Evolutionary conservation across 2,329 filamentous ascomycete genomes (phyloP).

Genomic region (Phialophora macrospora): DNA sequence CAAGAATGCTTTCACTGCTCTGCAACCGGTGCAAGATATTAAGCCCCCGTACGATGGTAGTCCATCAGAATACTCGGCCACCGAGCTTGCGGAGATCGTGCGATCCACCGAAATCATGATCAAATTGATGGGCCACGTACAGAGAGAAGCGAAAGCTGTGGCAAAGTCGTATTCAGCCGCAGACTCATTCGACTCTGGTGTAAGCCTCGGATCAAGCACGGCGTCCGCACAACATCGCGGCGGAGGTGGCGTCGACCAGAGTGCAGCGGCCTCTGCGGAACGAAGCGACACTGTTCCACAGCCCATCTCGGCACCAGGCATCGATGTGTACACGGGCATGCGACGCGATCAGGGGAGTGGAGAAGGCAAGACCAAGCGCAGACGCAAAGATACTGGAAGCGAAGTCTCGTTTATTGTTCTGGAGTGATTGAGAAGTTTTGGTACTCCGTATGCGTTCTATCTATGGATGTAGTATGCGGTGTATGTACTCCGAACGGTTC

Average conservation of each 20-base stretch:
- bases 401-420: constrained; percentile 7
- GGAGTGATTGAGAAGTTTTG: not conserved
- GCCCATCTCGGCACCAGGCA: not conserved
- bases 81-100: constrained; percentile 19
- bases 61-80: constrained; percentile 2
- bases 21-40: not conserved
- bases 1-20: not conserved
- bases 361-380: not conserved
- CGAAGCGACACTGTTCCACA: not conserved
- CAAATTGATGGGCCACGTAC: constrained; percentile 21
- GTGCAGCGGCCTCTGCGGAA: not conserved
- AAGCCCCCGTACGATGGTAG: not conserved
- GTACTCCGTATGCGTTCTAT: too few relatives aligned
- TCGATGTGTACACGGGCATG: constrained; percentile 6
- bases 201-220: not conserved
- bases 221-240: not conserved
- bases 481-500: not conserved
- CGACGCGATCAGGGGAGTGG: not conserved
- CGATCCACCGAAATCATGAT: constrained; percentile 22
- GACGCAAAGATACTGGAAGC: not conserved
- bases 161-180: not conserved
- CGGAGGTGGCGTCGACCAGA: not conserved
- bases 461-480: too few relatives aligned
- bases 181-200: not conserved
- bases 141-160: constrained; percentile 19